These are phyloP conservation scores for Leptosphaerulina australis DNA, from an alignment of 2,329 filamentous ascomycete genomes.

Conservation along the genomic window DNA sequence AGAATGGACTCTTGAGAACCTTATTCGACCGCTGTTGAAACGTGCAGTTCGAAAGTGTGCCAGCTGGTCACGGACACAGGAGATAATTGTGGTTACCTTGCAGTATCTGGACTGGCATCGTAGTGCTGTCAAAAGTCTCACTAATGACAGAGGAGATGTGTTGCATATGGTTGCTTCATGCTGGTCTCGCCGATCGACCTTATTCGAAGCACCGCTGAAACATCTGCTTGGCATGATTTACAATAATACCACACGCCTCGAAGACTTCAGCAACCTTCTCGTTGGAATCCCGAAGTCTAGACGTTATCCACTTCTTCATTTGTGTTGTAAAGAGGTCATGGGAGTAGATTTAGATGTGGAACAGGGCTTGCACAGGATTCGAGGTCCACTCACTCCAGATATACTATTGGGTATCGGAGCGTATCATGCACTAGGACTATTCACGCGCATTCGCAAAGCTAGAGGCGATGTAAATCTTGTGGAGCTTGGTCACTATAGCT, in stretches of 20 bases:
- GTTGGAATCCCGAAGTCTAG: conserved; percentile 9
- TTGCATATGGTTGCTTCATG: conserved; percentile 28
- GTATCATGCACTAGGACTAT: conserved; percentile 26
- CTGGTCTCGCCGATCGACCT: conserved; percentile 31
- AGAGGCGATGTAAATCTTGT: conserved; percentile 28
- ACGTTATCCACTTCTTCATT: conserved; percentile 28
- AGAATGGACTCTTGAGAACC: conserved; percentile 18
- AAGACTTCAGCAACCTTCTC: conserved; percentile 15
- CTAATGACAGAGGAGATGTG: conserved; percentile 14
- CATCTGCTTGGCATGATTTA: conserved; percentile 11
- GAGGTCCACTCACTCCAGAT: conserved; percentile 3
- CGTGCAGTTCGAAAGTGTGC: conserved; percentile 28
- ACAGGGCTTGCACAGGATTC: conserved; percentile 19
- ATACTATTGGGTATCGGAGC: conserved; percentile 21
- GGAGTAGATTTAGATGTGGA: conserved; percentile 27
- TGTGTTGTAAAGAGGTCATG: conserved; percentile 22
- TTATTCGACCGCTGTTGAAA: conserved; percentile 31
- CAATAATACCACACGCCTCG: not conserved
- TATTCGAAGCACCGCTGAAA: conserved; percentile 28
- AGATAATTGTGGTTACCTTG: conserved; percentile 27
- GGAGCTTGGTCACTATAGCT: not conserved
- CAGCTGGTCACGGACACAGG: conserved; percentile 19
- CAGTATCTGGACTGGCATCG: conserved; percentile 26
- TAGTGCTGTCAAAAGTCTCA: conserved; percentile 13
- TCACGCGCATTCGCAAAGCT: conserved; percentile 27